Base-by-base conservation (phyloP, 139 green algal species). In the Chlorokybus atmophyticus region DNA sequence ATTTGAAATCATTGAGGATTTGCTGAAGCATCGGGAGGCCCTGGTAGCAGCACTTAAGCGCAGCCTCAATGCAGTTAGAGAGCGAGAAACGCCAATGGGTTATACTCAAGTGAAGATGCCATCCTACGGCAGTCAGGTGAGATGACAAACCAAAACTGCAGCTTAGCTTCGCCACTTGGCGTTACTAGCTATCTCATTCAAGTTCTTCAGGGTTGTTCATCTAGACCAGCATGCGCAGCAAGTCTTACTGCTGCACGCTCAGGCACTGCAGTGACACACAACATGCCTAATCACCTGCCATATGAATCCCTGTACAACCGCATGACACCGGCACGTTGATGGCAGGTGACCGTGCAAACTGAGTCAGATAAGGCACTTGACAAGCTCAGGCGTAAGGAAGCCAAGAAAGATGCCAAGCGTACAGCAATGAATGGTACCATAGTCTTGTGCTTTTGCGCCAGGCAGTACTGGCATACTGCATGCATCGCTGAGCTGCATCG, bases 291-390 rank as follows among this genome's bases (percentile, higher is more conserved):
- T 44, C 14, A 14, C 38, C 14, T 17, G 14, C 17, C 14, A 23
- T 44, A 23, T 14, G 14, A 44, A 23, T 14, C 14, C 38, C 14
- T 17, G 17, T 44, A 17, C 38, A 44, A 44, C 38, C 14, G 38
- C 38, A 14, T 44, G 38, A 23, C 17, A 23, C 38, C 17, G 10
- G 14, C 29, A 5, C 25, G n/a, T n/a, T 44, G 10, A n/a, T n/a
- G n/a, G n/a, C 62, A 54, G 41, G 62, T 70, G 0, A 70, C 29
- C 29, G 62, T 70, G 55, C 62, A 70, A 32, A 70, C 56, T 7
- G 62, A 70, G 32, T 62, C 57, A 10, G 62, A 67, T 17, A 58
- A 59, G 21, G 26, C 50, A 25, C 17, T 70, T 30, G 62, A 70
- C 23, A 70, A 70, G 56, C 27, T 70, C 25, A 35, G 55, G 19